Evolutionary conservation across 1,284 basidiomycete species (phyloP).

Genomic region (Caloboletus inedulis): DNA sequence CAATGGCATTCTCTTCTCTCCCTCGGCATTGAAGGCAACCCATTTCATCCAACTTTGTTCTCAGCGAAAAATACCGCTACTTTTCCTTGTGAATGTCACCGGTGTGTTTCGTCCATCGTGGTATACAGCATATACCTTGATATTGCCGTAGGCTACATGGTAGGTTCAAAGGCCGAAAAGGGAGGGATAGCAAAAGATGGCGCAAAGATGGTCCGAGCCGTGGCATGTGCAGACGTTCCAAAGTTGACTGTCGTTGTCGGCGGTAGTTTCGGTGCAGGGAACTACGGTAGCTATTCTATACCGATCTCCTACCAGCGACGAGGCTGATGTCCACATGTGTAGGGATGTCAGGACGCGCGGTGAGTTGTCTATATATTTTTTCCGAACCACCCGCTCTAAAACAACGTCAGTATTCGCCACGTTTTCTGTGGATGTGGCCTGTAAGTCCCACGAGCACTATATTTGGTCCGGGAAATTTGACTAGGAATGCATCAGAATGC

Average conservation of each 20-base stretch:
- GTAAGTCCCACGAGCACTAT: conserved; percentile 43
- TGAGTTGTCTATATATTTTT: conserved; percentile 39
- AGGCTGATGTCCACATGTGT: conserved; percentile 16
- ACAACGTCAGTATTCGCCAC: conserved; percentile 72
- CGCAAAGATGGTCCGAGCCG: conserved; percentile 96
- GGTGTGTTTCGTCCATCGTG: conserved; percentile 37
- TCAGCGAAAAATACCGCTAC: conserved; percentile 83
- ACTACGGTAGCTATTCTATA: conserved; percentile 62
- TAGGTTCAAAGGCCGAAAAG: conserved; percentile 89
- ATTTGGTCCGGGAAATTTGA: conserved; percentile 13
- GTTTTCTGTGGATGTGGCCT: conserved; percentile 98
- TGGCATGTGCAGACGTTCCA: conserved; percentile 91
- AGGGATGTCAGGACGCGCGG: conserved; percentile 88
- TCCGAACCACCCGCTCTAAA: conserved; percentile 8
- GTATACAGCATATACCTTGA: conserved; percentile 3
- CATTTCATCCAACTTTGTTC: conserved; percentile 95
- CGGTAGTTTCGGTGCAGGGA: conserved; percentile 92
- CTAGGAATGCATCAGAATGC: conserved; percentile 59
- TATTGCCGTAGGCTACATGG: conserved; percentile 74
- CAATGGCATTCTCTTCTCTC: conserved; percentile 92
- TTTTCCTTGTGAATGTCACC: conserved; percentile 94
- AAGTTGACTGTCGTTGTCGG: conserved; percentile 95
- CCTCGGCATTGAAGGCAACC: conserved; percentile 89
- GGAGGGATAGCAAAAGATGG: conserved; percentile 98
- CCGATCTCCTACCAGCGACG: neutral